Evolutionary conservation across 768 basidiomycete species (phyloP).

Genomic region (Lentinula sp.): DNA sequence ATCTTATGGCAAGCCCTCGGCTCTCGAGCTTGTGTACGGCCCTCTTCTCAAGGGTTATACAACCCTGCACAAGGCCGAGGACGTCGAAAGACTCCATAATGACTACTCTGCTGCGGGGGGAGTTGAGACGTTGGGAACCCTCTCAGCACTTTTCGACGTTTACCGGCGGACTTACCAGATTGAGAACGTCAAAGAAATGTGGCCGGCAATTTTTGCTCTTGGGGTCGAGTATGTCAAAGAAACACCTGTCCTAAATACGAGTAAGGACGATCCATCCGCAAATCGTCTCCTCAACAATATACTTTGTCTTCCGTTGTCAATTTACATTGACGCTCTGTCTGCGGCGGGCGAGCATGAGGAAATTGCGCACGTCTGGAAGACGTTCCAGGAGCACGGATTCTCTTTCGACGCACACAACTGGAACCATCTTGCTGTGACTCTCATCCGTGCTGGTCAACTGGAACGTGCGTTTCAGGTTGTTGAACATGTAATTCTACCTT

Average conservation of each 20-base stretch:
- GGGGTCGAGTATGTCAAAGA: conserved; percentile 37
- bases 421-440: conserved; percentile 75
- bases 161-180: conserved; percentile 58
- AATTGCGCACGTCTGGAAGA: conserved; percentile 63
- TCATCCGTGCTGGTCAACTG: conserved; percentile 76
- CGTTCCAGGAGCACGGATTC: conserved; percentile 57
- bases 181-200: conserved; percentile 52
- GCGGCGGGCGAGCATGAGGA: conserved; percentile 52
- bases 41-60: conserved; percentile 57
- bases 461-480: conserved; percentile 79
- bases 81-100: conserved; percentile 52
- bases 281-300: conserved; percentile 35
- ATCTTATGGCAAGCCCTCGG: conserved; percentile 30
- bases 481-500: conserved; percentile 70
- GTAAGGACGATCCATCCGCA: conserved; percentile 11
- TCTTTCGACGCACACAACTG: conserved; percentile 86
- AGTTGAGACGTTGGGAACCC: conserved; percentile 49
- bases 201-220: conserved; percentile 63
- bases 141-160: conserved; percentile 64
- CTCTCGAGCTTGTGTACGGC: conserved; percentile 50
- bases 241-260: conserved; percentile 24
- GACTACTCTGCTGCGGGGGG: conserved; percentile 49
- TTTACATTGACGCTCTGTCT: conserved; percentile 75
- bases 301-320: conserved; percentile 75
- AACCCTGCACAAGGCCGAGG: conserved; percentile 32